These are phyloP conservation scores for Trichoderma gamsii DNA, from an alignment of 495 filamentous ascomycete species.

Conservation along the genomic window DNA sequence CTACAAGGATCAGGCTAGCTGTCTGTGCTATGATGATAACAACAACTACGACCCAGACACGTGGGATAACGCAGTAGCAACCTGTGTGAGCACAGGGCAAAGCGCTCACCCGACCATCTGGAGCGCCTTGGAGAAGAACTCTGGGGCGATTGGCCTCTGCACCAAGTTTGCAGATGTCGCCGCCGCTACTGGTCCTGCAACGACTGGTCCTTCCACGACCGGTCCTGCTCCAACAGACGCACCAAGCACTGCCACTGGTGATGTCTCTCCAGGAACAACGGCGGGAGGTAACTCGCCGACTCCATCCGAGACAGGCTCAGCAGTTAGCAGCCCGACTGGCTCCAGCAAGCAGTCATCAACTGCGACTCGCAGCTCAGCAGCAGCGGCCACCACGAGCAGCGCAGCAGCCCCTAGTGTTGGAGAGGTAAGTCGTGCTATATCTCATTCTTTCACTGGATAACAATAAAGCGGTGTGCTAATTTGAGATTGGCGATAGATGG, in stretches of 20 bases:
- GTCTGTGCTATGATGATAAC: neutral
- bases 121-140: neutral
- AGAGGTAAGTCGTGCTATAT: neutral
- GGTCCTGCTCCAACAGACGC: neutral
- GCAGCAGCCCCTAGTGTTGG: neutral
- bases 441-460: neutral
- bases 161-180: conserved; percentile 1
- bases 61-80: conserved; percentile 6
- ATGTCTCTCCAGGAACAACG: neutral
- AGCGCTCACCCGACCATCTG: conserved; percentile 6
- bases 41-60: conserved; percentile 6
- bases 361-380: neutral
- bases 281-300: neutral
- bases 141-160: neutral
- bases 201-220: neutral
- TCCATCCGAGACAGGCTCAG: neutral
- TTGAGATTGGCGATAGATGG: neutral
- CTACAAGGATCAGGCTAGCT: neutral
- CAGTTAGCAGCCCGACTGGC: neutral
- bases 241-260: neutral
- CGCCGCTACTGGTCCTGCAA: neutral
- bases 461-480: neutral
- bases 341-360: neutral
- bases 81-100: neutral
- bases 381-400: neutral